Evolutionary conservation across 306 rosid genomes (phyloP).

Genomic region (Trichosanthes cucumerina): DNA sequence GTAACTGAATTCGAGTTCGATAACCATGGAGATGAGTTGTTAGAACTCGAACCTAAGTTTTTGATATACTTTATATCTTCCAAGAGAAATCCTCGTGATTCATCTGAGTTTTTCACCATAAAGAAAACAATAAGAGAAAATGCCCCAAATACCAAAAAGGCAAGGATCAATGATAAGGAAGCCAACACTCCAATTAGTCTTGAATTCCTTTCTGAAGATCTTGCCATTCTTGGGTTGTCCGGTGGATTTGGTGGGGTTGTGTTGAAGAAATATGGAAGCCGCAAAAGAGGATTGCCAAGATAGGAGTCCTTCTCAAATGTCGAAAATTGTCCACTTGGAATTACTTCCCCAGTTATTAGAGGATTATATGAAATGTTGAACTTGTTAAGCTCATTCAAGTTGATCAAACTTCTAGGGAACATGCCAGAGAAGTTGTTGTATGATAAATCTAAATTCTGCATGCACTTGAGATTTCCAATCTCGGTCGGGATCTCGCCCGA

Average conservation of each 20-base stretch:
- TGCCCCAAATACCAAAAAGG: constrained; percentile 37
- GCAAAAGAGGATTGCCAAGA: constrained; percentile 51
- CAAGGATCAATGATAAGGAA: constrained; percentile 28
- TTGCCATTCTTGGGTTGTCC: background rate
- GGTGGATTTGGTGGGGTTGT: constrained; percentile 11
- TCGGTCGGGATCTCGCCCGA: constrained; percentile 68
- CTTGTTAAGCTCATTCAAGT: constrained; percentile 53
- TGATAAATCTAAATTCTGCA: constrained; percentile 73
- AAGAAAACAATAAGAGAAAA: constrained; percentile 37
- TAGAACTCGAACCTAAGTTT: constrained; percentile 38
- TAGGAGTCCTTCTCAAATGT: constrained; percentile 63
- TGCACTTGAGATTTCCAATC: constrained; percentile 45
- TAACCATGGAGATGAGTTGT: constrained; percentile 52
- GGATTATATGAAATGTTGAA: constrained; percentile 91
- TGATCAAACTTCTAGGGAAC: constrained; percentile 58
- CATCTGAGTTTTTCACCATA: constrained; percentile 29
- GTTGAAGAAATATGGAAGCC: constrained; percentile 42
- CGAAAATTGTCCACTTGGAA: constrained; percentile 48
- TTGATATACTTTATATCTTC: constrained; percentile 28
- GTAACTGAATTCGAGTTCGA: constrained; percentile 47
- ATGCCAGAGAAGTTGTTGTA: constrained; percentile 67
- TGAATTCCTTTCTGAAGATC: constrained; percentile 8
- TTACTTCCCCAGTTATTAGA: constrained; percentile 44
- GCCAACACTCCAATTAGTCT: constrained; percentile 29
- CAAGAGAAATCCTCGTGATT: constrained; percentile 33